Percentiles rank a stretch among this genome's conserved stretches.
Conservation (phyloP, 495 filamentous ascomycete genomes). For the Alectoria sarmentosa region DNA sequence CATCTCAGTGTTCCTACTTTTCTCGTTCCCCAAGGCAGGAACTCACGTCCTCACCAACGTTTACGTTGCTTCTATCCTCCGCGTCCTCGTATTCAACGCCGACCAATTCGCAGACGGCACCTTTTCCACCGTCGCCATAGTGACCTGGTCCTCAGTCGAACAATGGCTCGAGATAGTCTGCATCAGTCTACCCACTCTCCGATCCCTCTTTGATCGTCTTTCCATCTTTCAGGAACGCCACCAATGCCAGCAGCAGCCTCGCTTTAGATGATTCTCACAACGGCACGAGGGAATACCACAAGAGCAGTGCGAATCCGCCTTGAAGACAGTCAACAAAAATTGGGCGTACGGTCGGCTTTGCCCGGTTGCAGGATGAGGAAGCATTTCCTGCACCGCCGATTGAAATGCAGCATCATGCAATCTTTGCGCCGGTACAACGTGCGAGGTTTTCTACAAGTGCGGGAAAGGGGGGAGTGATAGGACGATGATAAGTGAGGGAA, state of each 20-base stretch:
- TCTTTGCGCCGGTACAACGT: too few species aligned
- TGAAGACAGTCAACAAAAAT: too few species aligned
- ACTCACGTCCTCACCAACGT: not conserved
- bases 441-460: too few species aligned
- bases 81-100: not conserved
- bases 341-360: constrained; percentile 8
- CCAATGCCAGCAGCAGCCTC: not conserved
- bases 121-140: not conserved
- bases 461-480: not conserved
- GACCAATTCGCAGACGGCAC: not conserved
- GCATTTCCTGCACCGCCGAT: not conserved
- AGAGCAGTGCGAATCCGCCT: too few species aligned
- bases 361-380: constrained; percentile 5
- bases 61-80: not conserved
- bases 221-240: too few species aligned
- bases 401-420: too few species aligned
- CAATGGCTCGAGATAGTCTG: not conserved
- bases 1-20: not conserved
- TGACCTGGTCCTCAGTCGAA: not conserved
- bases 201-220: too few species aligned
- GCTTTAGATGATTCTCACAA: not conserved
- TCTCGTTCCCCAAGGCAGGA: not conserved
- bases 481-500: too few species aligned
- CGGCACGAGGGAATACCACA: too few species aligned
- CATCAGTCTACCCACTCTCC: not conserved